phyloP scores from a whole-genome alignment of 1,284 basidiomycete genomes.

The Tausonia pullulans region DNA sequence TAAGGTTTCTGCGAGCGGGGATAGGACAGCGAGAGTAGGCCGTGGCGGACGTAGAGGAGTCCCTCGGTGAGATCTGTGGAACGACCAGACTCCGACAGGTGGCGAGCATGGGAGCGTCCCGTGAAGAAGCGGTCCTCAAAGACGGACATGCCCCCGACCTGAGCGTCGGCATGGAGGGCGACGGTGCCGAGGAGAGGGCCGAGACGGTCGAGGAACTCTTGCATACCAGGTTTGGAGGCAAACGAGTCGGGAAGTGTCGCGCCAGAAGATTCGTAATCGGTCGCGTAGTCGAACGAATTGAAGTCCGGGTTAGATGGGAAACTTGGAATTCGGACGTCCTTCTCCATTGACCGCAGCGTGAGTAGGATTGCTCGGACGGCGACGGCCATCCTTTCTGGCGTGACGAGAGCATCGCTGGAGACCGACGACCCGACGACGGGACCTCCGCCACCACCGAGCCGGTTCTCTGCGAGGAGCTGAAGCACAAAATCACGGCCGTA shows the following conservation, averaged over 20 bases:
- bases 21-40: constrained; percentile 61
- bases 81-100: not conserved
- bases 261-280: constrained; percentile 58
- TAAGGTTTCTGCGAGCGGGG: constrained; percentile 51
- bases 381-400: constrained; percentile 61
- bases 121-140: constrained; percentile 69
- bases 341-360: constrained; percentile 59
- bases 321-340: constrained; percentile 52
- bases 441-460: constrained; percentile 35
- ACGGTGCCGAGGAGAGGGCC: constrained; percentile 53
- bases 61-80: constrained; percentile 45
- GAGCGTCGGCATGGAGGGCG: constrained; percentile 51
- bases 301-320: constrained; percentile 74
- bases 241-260: constrained; percentile 47
- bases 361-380: constrained; percentile 66
- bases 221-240: constrained; percentile 54
- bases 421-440: constrained; percentile 22
- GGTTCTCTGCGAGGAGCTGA: constrained; percentile 60
- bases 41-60: constrained; percentile 53
- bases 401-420: constrained; percentile 37
- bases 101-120: constrained; percentile 26
- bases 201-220: constrained; percentile 60
- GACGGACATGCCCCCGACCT: constrained; percentile 64
- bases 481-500: constrained; percentile 72
- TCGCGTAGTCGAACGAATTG: constrained; percentile 36